These are phyloP conservation scores for Colletotrichum gloeosporioides DNA, from an alignment of 2,329 filamentous ascomycete genomes.

Conservation along the genomic window DNA sequence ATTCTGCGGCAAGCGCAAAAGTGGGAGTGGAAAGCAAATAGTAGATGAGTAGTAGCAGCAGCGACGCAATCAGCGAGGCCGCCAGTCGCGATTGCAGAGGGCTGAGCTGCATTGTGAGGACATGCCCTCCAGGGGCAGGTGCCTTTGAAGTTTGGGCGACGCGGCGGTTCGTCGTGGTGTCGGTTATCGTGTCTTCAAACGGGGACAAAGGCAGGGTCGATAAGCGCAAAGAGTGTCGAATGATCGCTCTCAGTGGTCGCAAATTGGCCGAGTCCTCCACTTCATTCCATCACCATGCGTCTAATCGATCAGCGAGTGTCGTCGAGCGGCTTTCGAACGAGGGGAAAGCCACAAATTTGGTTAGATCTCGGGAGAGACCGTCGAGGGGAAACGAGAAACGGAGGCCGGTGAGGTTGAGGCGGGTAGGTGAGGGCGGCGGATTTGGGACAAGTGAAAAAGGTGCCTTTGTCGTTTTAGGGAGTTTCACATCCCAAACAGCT, in stretches of 20 bases:
- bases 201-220: not conserved
- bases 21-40: slow-evolving; percentile 63
- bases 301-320: not conserved
- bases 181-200: not conserved
- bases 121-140: slow-evolving; percentile 47
- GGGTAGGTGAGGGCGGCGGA: not conserved
- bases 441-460: not conserved
- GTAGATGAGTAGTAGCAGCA: slow-evolving; percentile 65
- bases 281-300: slow-evolving; percentile 8
- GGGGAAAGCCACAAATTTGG: not conserved
- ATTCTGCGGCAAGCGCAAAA: slow-evolving; percentile 68
- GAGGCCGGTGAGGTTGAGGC: not conserved
- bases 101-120: slow-evolving; percentile 62
- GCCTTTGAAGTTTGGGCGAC: not conserved
- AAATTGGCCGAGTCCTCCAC: not conserved
- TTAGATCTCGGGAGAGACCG: not conserved
- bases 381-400: not conserved
- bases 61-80: slow-evolving; percentile 67
- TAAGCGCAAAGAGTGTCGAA: not conserved
- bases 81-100: slow-evolving; percentile 75
- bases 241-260: not conserved
- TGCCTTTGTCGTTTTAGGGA: slow-evolving; percentile 16
- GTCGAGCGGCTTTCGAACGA: slow-evolving; percentile 1
- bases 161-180: not conserved
- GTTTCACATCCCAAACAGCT: slow-evolving; percentile 24